A percentile compares a stretch with the other conserved stretches of the same genome.
These are phyloP conservation scores for Lizonia empirigonia DNA, from an alignment of 2,329 filamentous ascomycete species.

Conservation along the genomic window DNA sequence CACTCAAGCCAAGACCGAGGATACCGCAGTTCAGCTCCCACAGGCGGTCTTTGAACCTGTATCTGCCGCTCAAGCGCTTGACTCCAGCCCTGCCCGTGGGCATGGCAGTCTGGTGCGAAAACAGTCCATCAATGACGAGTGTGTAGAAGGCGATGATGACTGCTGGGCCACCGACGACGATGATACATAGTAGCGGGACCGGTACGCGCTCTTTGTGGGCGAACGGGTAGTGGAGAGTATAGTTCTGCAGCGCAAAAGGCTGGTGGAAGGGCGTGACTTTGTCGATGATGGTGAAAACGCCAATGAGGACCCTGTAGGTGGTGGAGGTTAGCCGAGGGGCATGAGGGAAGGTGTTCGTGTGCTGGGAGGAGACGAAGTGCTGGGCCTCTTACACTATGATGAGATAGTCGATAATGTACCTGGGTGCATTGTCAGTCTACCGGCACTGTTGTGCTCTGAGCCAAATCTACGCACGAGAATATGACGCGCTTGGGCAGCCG, in stretches of 20 bases:
- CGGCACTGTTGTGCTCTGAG: no score
- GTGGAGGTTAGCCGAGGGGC: conserved; percentile 25
- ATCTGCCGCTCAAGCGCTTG: conserved; percentile 51
- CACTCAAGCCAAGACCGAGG: conserved; percentile 60
- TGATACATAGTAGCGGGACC: conserved; percentile 55
- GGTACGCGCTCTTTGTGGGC: conserved; percentile 62
- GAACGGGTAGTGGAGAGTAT: conserved; percentile 63
- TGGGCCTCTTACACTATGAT: conserved; percentile 58
- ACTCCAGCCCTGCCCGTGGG: conserved; percentile 31
- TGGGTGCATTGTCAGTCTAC: conserved; percentile 42
- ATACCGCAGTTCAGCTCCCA: conserved; percentile 68
- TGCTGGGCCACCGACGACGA: conserved; percentile 57
- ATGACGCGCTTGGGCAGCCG: conserved; percentile 57
- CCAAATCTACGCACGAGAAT: conserved; percentile 54
- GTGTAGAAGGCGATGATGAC: conserved; percentile 62
- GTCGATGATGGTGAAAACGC: conserved; percentile 60
- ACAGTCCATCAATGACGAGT: conserved; percentile 63
- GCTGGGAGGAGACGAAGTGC: conserved; percentile 18
- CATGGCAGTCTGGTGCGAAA: conserved; percentile 56
- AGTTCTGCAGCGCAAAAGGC: conserved; percentile 62
- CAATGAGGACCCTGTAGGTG: conserved; percentile 54
- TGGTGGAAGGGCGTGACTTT: conserved; percentile 62
- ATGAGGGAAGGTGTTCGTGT: conserved; percentile 44
- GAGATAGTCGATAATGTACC: conserved; percentile 64
- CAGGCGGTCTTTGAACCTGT: conserved; percentile 61